Evolutionary conservation across 2,329 filamentous ascomycete species (phyloP).

Genomic region (Neopestalotiopsis clavispora): DNA sequence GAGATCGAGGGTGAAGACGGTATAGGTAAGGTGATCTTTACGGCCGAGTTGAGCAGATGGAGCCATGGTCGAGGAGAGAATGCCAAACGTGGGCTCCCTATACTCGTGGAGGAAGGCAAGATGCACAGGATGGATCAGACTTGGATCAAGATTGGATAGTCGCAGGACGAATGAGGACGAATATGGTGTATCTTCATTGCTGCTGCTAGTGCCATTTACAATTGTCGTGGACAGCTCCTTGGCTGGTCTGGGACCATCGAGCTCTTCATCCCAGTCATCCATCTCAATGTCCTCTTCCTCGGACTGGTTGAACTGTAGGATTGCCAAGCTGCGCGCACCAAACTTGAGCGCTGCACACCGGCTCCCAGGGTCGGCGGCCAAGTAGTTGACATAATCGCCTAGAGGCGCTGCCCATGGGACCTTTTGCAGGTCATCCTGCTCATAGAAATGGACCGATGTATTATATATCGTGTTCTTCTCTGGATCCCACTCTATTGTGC

Average conservation of each 20-base stretch:
- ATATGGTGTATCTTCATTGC: conserved; percentile 73
- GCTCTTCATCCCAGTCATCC: conserved; percentile 86
- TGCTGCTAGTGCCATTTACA: conserved; percentile 48
- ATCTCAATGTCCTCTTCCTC: conserved; percentile 84
- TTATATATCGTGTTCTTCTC: conserved; percentile 80
- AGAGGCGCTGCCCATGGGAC: conserved; percentile 82
- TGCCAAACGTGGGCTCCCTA: conserved; percentile 94
- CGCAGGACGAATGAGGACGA: conserved; percentile 91
- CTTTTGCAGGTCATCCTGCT: conserved; percentile 85
- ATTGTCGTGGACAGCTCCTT: conserved; percentile 49
- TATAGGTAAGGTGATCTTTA: conserved; percentile 86
- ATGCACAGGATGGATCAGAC: conserved; percentile 85
- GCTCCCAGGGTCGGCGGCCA: conserved; percentile 89
- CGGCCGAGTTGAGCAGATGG: conserved; percentile 80
- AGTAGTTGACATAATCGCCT: conserved; percentile 76
- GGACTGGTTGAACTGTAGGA: conserved; percentile 86
- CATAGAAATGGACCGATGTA: conserved; percentile 96
- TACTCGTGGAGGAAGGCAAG: conserved; percentile 96
- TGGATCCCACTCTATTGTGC: conserved; percentile 91
- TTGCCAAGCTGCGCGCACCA: conserved; percentile 84
- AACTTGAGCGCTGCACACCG: conserved; percentile 96
- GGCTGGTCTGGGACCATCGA: conserved; percentile 69
- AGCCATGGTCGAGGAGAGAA: conserved; percentile 78
- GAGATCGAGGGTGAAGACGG: conserved; percentile 92
- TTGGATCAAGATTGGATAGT: conserved; percentile 85